Evolutionary conservation across 148 eudicot species (phyloP), one percentile per base, ranked within the genome.

Genomic region (Pharnaceum exiguum): DNA sequence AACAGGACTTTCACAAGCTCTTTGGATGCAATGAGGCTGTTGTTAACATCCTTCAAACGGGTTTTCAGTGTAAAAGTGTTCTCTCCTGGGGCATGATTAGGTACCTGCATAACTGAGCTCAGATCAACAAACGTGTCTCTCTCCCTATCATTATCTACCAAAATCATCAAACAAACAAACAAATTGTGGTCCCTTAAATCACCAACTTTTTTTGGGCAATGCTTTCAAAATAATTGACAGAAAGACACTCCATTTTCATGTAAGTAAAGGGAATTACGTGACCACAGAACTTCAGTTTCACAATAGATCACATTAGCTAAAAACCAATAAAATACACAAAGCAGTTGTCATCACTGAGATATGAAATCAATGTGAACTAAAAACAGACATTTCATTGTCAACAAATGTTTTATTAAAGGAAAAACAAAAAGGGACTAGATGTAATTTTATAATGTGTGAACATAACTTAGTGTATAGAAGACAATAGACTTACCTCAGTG

Each of bases 41-140:
- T 72, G 21, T 71, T 76, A 7, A 83, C 78, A 45, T 84, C 89
- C 68, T 86, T 78, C 58, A 90, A 58, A 42, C 77, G 89, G 39
- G 71, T 62, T 65, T 76, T 77, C 21, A 67, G 10, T 53, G 68
- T 63, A 1, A 7, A 36, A 33, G 51, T 30, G 24, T 54, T 69
- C 52, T 64, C 78, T 29, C 52, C 54, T 3, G 56, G 29, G 27
- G 25, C 21, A 10, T 16, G 48, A 38, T 56, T 68, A n/a, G 70
- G 33, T 17, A 59, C 63, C 78, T 74, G 67, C 57, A 53, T 15
- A 60, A 17, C 36, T 50, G 50, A 36, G 17, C 36, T 61, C 53
- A 38, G 54, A 58, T 32, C 53, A 64, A 49, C 46, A 32, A 51
- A 50, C 18, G 31, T 38, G 30, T 68, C 16, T 38, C 29, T 25